These are phyloP conservation scores for Blumeria graminis DNA, from an alignment of 2,329 filamentous ascomycete species.

Conservation along the genomic window DNA sequence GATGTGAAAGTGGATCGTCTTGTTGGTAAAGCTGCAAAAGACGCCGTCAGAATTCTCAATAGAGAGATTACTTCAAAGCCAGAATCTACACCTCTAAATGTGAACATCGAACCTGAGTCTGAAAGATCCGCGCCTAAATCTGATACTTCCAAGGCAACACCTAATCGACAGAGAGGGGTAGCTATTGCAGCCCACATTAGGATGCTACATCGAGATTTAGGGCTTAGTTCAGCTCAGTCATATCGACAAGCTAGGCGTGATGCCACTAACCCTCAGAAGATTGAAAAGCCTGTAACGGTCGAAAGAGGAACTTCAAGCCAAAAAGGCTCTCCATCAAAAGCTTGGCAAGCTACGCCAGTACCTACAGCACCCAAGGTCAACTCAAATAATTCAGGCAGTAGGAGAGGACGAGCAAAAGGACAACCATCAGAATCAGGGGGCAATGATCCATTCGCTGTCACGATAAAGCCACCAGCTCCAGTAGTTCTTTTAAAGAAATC, in stretches of 20 bases:
- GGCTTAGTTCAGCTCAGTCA: constrained; percentile 36
- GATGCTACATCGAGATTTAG: constrained; percentile 40
- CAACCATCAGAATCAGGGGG: constrained; percentile 11
- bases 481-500: constrained; percentile 19
- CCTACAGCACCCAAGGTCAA: constrained; percentile 15
- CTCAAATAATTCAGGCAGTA: constrained; percentile 3
- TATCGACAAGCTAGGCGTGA: constrained; percentile 35
- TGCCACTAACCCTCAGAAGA: constrained; percentile 14
- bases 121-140: constrained; percentile 23
- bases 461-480: constrained; percentile 13
- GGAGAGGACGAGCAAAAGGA: constrained; percentile 17
- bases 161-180: constrained; percentile 14
- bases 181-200: constrained; percentile 38
- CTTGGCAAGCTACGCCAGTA: constrained; percentile 4
- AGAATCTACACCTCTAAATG: constrained; percentile 10
- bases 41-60: constrained; percentile 37
- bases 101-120: constrained; percentile 13
- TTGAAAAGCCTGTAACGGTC: constrained; percentile 6
- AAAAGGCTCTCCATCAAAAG: constrained; percentile 2
- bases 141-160: constrained; percentile 22
- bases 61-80: constrained; percentile 30
- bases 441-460: constrained; percentile 6
- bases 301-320: constrained; percentile 6
- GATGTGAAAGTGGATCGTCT: constrained; percentile 37
- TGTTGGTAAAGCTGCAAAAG: constrained; percentile 35